Percentiles rank a stretch among this genome's conserved stretches.
phyloP scores from a whole-genome alignment of 768 basidiomycete species.

The Russula olivacea region DNA sequence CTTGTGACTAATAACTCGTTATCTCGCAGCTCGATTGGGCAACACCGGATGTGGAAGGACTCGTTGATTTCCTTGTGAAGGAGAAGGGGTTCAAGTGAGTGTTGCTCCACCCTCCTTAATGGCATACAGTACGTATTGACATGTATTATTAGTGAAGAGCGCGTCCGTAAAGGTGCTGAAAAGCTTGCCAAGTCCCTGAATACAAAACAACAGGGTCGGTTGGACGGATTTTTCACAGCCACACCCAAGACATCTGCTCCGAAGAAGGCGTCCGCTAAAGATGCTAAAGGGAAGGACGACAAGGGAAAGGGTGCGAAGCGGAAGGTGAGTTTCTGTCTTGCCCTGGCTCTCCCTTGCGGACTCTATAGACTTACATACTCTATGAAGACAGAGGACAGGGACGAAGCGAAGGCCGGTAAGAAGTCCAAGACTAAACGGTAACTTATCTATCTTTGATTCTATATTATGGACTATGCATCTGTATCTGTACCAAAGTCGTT shows the following conservation, averaged over 20 bases:
- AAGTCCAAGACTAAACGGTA: constrained; percentile 41
- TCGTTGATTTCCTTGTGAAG: constrained; percentile 86
- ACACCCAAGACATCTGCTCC: constrained; percentile 54
- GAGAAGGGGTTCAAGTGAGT: constrained; percentile 95
- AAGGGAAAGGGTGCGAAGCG: constrained; percentile 39
- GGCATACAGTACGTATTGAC: neutral
- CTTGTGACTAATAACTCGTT: neutral
- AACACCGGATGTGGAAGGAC: constrained; percentile 84
- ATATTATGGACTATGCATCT: neutral
- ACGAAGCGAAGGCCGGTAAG: constrained; percentile 33
- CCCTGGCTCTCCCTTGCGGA: neutral
- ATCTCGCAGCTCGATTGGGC: constrained; percentile 82
- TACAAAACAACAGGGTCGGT: constrained; percentile 91
- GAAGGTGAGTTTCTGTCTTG: constrained; percentile 39
- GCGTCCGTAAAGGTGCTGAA: constrained; percentile 91
- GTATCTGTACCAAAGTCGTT: constrained; percentile 4
- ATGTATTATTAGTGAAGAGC: constrained; percentile 68
- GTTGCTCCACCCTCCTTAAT: neutral
- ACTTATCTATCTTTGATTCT: constrained; percentile 4
- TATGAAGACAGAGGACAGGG: constrained; percentile 34
- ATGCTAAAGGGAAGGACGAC: constrained; percentile 34
- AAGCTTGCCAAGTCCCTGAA: constrained; percentile 83
- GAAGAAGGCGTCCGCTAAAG: constrained; percentile 37
- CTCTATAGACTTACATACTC: neutral
- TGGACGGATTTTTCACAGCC: constrained; percentile 91